phyloP scores from a whole-genome alignment of 1,139 yeast species.

The Saccharomyces hybrid region DNA sequence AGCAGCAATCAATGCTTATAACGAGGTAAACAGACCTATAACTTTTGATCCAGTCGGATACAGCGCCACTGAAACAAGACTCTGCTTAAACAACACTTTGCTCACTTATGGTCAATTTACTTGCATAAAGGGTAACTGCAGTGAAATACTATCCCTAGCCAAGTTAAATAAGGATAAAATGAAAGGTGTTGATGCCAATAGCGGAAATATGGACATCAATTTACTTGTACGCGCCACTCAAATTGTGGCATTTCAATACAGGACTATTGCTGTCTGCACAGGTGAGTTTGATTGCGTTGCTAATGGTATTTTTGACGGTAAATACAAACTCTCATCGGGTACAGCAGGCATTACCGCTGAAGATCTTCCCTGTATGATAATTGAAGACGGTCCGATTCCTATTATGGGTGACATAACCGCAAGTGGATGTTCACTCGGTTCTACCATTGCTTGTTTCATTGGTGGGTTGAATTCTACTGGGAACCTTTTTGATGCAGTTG shows the following conservation, averaged over 20 bases:
- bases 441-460: slow-evolving; percentile 56
- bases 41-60: slow-evolving; percentile 90
- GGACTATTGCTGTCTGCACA: slow-evolving; percentile 67
- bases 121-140: slow-evolving; percentile 80
- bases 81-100: slow-evolving; percentile 41
- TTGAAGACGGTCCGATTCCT: slow-evolving; percentile 53
- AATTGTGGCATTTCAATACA: slow-evolving; percentile 46
- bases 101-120: slow-evolving; percentile 53
- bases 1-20: slow-evolving; percentile 54
- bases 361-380: slow-evolving; percentile 27
- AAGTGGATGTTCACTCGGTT: slow-evolving; percentile 80
- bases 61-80: slow-evolving; percentile 67
- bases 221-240: slow-evolving; percentile 37
- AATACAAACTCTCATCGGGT: slow-evolving; percentile 16
- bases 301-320: slow-evolving; percentile 35
- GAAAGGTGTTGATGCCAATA: slow-evolving; percentile 72
- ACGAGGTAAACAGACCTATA: slow-evolving; percentile 50
- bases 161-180: slow-evolving; percentile 37
- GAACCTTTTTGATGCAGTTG: slow-evolving; percentile 42
- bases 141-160: slow-evolving; percentile 60
- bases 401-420: slow-evolving; percentile 78
- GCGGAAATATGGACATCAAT: slow-evolving; percentile 31
- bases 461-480: slow-evolving; percentile 38
- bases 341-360: slow-evolving; percentile 20
- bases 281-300: slow-evolving; percentile 46